Evolutionary conservation across 345 rosid species (phyloP).

Genomic region (Populus ilicifolia): DNA sequence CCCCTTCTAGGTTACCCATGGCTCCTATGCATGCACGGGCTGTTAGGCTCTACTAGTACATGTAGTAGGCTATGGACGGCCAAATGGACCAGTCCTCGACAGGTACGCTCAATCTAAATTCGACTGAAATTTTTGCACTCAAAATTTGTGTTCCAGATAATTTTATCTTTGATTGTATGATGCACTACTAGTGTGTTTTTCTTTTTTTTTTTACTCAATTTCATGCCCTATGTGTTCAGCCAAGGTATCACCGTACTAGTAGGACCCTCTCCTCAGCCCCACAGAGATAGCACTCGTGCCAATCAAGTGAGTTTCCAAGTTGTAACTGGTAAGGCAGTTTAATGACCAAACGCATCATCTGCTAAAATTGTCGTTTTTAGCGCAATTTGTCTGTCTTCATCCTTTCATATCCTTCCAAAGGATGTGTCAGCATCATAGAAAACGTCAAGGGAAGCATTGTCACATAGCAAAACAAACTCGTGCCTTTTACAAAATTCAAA

Average conservation of each 20-base stretch:
- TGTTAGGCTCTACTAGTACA: too few relatives aligned
- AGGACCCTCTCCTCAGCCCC: neutral
- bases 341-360: slow-evolving; percentile 5
- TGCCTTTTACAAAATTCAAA: slow-evolving; percentile 17
- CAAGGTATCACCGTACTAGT: neutral
- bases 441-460: slow-evolving; percentile 21
- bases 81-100: too few relatives aligned
- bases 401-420: slow-evolving; percentile 17
- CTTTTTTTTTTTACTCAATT: too few relatives aligned
- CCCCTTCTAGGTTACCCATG: too few relatives aligned
- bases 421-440: slow-evolving; percentile 17
- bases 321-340: neutral
- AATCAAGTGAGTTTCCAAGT: neutral
- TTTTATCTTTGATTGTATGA: neutral
- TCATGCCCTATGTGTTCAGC: neutral
- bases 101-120: too few relatives aligned
- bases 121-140: neutral
- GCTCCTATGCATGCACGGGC: too few relatives aligned
- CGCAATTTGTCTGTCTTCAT: neutral
- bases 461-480: slow-evolving; percentile 43
- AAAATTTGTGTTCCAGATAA: neutral
- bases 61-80: too few relatives aligned
- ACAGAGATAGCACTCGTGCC: neutral
- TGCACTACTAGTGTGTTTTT: neutral
- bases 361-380: slow-evolving; percentile 16